These are phyloP conservation scores for Lecanicillium sp. DNA, from an alignment of 2,329 filamentous ascomycete species.

Conservation along the genomic window DNA sequence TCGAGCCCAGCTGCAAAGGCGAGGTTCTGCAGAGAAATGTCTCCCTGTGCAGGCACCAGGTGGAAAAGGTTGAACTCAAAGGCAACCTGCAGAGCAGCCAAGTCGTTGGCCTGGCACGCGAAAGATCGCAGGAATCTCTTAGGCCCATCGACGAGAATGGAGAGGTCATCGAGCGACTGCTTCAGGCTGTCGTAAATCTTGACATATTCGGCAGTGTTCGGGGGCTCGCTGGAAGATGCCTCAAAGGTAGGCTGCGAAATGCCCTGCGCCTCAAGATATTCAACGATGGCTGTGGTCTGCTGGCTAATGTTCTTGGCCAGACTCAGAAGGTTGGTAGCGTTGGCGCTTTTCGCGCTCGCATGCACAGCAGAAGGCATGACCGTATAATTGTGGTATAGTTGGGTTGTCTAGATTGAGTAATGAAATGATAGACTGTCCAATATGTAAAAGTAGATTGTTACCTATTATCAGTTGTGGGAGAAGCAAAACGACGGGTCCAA, in stretches of 20 bases:
- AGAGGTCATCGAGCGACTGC: slow-evolving; percentile 14
- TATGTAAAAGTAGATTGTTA: too few species aligned
- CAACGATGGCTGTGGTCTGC: slow-evolving; percentile 3
- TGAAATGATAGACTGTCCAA: too few species aligned
- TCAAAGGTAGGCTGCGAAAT: slow-evolving; percentile 5
- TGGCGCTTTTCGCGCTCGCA: too few species aligned
- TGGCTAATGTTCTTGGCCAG: slow-evolving; percentile 7
- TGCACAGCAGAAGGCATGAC: too few species aligned
- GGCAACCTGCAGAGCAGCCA: slow-evolving; percentile 21
- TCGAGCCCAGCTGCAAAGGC: slow-evolving; percentile 19
- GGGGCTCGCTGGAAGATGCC: background rate
- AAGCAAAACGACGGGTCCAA: too few species aligned
- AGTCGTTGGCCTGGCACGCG: slow-evolving; percentile 14
- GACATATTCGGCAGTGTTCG: slow-evolving; percentile 10
- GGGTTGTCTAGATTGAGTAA: too few species aligned
- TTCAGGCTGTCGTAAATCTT: slow-evolving; percentile 10
- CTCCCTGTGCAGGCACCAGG: slow-evolving; percentile 17
- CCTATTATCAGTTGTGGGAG: too few species aligned
- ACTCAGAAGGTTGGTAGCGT: slow-evolving; percentile 15
- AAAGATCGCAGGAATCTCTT: slow-evolving; percentile 2
- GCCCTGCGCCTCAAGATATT: slow-evolving; percentile 13
- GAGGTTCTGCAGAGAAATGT: slow-evolving; percentile 18
- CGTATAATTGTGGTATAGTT: too few species aligned
- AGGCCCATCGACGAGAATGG: slow-evolving; percentile 15
- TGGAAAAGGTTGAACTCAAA: slow-evolving; percentile 24